Conservation (phyloP, 2,329 filamentous ascomycete genomes). For the Remersonia thermophila region DNA sequence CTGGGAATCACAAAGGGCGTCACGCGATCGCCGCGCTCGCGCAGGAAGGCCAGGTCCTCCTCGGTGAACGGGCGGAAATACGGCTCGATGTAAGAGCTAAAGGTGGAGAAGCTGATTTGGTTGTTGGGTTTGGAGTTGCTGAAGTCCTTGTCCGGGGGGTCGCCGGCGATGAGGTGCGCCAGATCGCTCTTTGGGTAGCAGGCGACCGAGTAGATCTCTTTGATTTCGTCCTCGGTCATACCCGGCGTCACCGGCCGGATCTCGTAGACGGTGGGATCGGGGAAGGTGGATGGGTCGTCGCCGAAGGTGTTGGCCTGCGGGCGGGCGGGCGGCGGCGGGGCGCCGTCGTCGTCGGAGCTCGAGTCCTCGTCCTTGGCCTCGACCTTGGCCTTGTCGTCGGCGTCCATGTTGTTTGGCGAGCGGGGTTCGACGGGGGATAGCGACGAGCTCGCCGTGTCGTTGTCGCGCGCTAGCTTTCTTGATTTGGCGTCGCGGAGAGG, state of each 20-base stretch:
- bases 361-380: constrained; percentile 27
- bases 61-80: constrained; percentile 84
- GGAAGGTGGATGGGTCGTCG: constrained; percentile 80
- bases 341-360: constrained; percentile 46
- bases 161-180: constrained; percentile 72
- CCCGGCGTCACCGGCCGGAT: constrained; percentile 62
- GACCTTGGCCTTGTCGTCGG: constrained; percentile 39
- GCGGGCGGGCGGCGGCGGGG: constrained; percentile 48
- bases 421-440: constrained; percentile 42
- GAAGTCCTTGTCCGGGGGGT: constrained; percentile 88
- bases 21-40: constrained; percentile 76
- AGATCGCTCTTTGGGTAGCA: constrained; percentile 72
- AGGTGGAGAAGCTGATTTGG: constrained; percentile 88
- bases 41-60: constrained; percentile 84
- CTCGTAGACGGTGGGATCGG: constrained; percentile 87
- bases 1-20: constrained; percentile 77
- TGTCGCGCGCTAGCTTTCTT: constrained; percentile 37
- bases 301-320: constrained; percentile 84
- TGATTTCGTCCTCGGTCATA: constrained; percentile 77
- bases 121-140: constrained; percentile 86
- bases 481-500: constrained; percentile 40
- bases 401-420: constrained; percentile 45
- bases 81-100: constrained; percentile 83
- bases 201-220: constrained; percentile 77
- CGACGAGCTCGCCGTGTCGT: constrained; percentile 47